These are phyloP conservation scores for Luzula sylvatica DNA, from an alignment of 176 grass and related monocot species.

Conservation along the genomic window DNA sequence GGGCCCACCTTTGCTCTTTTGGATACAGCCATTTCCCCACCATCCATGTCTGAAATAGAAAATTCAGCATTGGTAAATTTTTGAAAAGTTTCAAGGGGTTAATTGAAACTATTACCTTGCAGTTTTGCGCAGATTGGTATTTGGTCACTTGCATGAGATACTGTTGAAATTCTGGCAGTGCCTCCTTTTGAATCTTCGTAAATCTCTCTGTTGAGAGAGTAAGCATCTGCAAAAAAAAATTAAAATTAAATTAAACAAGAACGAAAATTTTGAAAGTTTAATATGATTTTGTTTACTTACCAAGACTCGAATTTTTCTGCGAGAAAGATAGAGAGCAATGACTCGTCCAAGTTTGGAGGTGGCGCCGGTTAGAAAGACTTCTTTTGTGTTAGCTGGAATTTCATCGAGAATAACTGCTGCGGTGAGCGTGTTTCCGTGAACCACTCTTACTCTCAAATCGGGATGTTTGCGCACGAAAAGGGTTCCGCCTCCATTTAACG, in stretches of 20 bases:
- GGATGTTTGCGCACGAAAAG: conserved; percentile 69
- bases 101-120: conserved; percentile 40
- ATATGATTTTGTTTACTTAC: conserved; percentile 21
- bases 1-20: conserved; percentile 75
- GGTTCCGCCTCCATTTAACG: conserved; percentile 70
- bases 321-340: conserved; percentile 80
- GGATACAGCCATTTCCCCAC: conserved; percentile 85
- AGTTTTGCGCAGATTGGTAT: conserved; percentile 68
- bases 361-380: conserved; percentile 82
- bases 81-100: background rate
- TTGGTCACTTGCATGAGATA: conserved; percentile 83
- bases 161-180: conserved; percentile 54
- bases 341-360: conserved; percentile 89
- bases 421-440: conserved; percentile 93
- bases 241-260: background rate
- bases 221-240: conserved; percentile 46
- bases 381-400: conserved; percentile 46
- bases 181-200: conserved; percentile 62
- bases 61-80: background rate
- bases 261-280: conserved; percentile 27
- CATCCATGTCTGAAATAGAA: conserved; percentile 59
- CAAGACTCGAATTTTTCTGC: conserved; percentile 62
- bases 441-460: conserved; percentile 59
- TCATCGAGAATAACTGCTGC: conserved; percentile 85
- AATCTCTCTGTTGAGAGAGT: conserved; percentile 70